phyloP scores from a whole-genome alignment of 768 basidiomycete genomes.

The Leucosporidium scottii region DNA sequence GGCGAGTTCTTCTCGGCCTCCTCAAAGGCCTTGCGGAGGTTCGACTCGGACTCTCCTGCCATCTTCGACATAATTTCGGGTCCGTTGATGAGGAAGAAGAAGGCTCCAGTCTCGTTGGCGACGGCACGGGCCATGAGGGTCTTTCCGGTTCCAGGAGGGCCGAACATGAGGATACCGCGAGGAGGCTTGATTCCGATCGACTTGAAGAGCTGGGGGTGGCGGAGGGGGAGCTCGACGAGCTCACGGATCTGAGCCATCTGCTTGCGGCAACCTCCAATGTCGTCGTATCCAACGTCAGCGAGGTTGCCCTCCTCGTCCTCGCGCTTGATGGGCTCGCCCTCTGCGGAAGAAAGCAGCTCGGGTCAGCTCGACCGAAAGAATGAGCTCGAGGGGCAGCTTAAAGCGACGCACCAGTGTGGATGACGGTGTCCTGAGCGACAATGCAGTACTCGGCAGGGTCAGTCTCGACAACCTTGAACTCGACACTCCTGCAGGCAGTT shows the following conservation, averaged over 20 bases:
- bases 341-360: conserved; percentile 40
- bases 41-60: conserved; percentile 98
- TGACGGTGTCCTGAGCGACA: conserved; percentile 97
- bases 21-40: conserved; percentile 95
- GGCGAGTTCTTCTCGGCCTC: conserved; percentile 99
- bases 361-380: conserved; percentile 22
- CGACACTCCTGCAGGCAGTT: conserved; percentile 46
- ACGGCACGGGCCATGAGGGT: conserved; percentile 99
- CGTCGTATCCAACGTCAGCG: conserved; percentile 95
- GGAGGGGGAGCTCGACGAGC: conserved; percentile 92
- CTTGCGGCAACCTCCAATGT: conserved; percentile 98
- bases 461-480: conserved; percentile 98
- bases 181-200: conserved; percentile 99
- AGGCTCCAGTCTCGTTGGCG: conserved; percentile 98
- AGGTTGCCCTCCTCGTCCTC: conserved; percentile 98
- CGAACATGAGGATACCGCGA: conserved; percentile 96
- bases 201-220: conserved; percentile 98
- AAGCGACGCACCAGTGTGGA: conserved; percentile 63
- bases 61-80: conserved; percentile 99
- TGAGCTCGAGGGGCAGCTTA: background rate
- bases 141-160: conserved; percentile 98
- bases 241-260: conserved; percentile 99
- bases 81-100: conserved; percentile 99
- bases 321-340: conserved; percentile 97
- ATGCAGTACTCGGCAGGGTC: conserved; percentile 98